A percentile compares a stretch with the other conserved stretches of the same genome.
phyloP scores from a whole-genome alignment of 176 grass and related monocot species.

The Bonia amplexicaulis region DNA sequence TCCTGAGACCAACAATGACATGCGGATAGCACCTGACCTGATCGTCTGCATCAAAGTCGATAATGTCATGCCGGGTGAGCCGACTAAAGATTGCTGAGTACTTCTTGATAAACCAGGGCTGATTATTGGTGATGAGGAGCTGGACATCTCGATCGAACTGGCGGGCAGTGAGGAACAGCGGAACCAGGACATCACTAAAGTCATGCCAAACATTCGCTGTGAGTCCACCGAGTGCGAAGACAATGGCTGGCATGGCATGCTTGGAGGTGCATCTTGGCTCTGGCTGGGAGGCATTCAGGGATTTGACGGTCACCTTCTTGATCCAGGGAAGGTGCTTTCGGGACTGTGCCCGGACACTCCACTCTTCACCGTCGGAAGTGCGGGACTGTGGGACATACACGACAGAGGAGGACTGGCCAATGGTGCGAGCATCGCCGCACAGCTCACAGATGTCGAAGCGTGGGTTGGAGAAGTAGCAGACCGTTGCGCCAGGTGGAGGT shows the following conservation, averaged over 20 bases:
- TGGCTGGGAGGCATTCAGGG: conserved; percentile 30
- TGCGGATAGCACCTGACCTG: conserved; percentile 66
- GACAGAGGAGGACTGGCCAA: conserved; percentile 45
- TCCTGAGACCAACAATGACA: conserved; percentile 56
- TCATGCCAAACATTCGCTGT: conserved; percentile 65
- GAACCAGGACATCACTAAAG: conserved; percentile 62
- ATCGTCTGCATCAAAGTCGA: conserved; percentile 33
- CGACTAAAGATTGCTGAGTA: conserved; percentile 40
- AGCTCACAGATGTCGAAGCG: conserved; percentile 45
- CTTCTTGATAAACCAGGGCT: conserved; percentile 59
- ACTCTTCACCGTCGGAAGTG: conserved; percentile 7
- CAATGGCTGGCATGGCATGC: conserved; percentile 44
- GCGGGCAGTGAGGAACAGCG: conserved; percentile 60
- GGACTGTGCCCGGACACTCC: conserved; percentile 49
- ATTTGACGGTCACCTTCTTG: conserved; percentile 46
- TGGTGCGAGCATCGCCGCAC: conserved; percentile 43
- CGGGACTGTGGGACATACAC: conserved; percentile 16
- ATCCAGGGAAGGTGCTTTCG: conserved; percentile 49
- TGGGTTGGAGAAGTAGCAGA: conserved; percentile 41
- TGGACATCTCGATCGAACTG: conserved; percentile 49
- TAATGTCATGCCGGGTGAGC: conserved; percentile 42
- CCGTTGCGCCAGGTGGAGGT: neutral
- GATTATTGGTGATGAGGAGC: conserved; percentile 49
- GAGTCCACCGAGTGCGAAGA: conserved; percentile 68
- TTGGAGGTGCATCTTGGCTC: conserved; percentile 41